Conservation (phyloP, 371 early-diverging fungal genomes). For the Batrachochytrium dendrobatidis region DNA sequence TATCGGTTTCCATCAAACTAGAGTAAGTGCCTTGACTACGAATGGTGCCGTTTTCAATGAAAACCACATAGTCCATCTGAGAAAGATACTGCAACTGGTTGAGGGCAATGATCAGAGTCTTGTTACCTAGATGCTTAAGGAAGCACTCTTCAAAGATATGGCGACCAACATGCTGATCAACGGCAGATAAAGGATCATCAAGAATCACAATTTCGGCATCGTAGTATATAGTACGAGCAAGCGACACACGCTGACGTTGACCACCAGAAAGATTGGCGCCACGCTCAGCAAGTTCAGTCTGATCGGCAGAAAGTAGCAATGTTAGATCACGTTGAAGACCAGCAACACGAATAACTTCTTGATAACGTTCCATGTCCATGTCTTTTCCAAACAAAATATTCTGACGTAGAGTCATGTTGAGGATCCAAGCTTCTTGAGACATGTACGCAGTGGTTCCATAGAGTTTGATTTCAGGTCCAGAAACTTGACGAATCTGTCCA, state of each 20-base stretch:
- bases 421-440: conserved; percentile 39
- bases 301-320: conserved; percentile 73
- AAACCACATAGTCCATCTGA: conserved; percentile 30
- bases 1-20: conserved; percentile 21
- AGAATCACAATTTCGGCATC: conserved; percentile 49
- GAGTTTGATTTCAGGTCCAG: conserved; percentile 17
- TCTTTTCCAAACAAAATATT: conserved; percentile 40
- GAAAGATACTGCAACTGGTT: conserved; percentile 37
- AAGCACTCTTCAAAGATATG: conserved; percentile 37
- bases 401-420: conserved; percentile 37
- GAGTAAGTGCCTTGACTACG: conserved; percentile 28
- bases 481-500: conserved; percentile 47
- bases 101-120: conserved; percentile 31
- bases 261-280: conserved; percentile 42
- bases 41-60: conserved; percentile 27
- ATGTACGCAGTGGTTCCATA: conserved; percentile 30
- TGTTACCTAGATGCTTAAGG: conserved; percentile 20
- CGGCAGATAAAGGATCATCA: conserved; percentile 36
- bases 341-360: conserved; percentile 15
- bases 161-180: conserved; percentile 31
- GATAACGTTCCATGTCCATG: conserved; percentile 32
- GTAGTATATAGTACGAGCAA: conserved; percentile 37
- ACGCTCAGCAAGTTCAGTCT: conserved; percentile 81
- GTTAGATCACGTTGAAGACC: conserved; percentile 73
- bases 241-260: conserved; percentile 35